Evolutionary conservation across 2,329 filamentous ascomycete genomes (phyloP).

Genomic region (Colletotrichum coccodes): DNA sequence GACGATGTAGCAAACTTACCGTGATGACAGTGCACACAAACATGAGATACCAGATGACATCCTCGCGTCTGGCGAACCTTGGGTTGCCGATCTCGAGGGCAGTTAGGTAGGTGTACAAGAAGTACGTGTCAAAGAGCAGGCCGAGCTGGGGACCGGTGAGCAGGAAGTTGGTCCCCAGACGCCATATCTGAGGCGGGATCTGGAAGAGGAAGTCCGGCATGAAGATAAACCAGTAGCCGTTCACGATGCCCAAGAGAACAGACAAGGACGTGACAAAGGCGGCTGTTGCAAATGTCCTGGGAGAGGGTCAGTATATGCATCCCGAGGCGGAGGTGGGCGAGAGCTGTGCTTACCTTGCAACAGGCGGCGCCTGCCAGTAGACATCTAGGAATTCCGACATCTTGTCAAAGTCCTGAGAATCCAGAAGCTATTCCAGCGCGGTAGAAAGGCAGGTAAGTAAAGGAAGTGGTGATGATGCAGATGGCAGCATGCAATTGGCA

Average conservation of each 20-base stretch:
- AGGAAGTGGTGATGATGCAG: conserved; percentile 19
- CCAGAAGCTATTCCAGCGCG: not conserved
- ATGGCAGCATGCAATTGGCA: conserved; percentile 25
- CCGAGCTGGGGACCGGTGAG: conserved; percentile 50
- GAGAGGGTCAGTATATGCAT: conserved; percentile 22
- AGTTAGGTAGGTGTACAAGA: conserved; percentile 79
- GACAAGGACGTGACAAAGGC: conserved; percentile 70
- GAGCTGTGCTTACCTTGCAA: conserved; percentile 50
- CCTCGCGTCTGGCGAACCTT: conserved; percentile 79
- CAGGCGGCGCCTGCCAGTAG: conserved; percentile 52
- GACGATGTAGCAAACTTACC: conserved; percentile 68
- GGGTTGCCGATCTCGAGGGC: conserved; percentile 77
- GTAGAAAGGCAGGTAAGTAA: not conserved
- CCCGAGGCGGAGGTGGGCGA: not conserved
- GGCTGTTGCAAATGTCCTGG: conserved; percentile 74
- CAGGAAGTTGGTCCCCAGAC: conserved; percentile 53
- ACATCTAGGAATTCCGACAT: conserved; percentile 39
- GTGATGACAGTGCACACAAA: conserved; percentile 78
- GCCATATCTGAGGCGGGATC: conserved; percentile 57
- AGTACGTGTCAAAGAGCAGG: conserved; percentile 80
- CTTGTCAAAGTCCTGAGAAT: conserved; percentile 13
- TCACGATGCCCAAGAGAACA: conserved; percentile 66
- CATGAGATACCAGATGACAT: conserved; percentile 82
- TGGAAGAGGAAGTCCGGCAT: conserved; percentile 61
- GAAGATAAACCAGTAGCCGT: conserved; percentile 62